Evolutionary conservation across 2,329 filamentous ascomycete genomes (phyloP), one percentile per base, ranked within the genome.

Genomic region (Trichoderma sp.): DNA sequence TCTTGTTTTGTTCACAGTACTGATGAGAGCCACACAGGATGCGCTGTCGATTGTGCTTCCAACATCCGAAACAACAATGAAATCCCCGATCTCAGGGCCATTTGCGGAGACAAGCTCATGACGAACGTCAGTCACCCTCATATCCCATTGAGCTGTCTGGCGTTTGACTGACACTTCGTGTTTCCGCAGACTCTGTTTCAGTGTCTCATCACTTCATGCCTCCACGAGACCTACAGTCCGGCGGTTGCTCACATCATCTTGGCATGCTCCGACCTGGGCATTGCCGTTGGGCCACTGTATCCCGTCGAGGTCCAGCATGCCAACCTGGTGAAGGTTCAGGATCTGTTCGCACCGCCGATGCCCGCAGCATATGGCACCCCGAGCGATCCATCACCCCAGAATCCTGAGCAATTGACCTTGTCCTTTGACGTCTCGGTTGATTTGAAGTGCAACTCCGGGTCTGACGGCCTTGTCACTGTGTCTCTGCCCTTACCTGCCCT

Each of bases 191-290:
- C 71, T 41, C 66, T 76, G 15, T 77, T 76, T 43, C 68, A 72
- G 41, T 77, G 76, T 55, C 67, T 77, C 56, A 66, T 72, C 50
- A 69, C 64, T 39, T 69, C 70, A 14, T 77, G 75, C 54, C 63
- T 67, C n/a, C 30, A 67, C 26, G 41, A 69, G 26, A 61, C 67
- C n/a, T 77, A 77, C 41, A 74, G 73, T 17, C 65, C 68, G 43
- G 74, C 75, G 3, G 65, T 77, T n/a, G 67, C 69, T 21, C 58
- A 72, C 45, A 67, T 70, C 21, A 68, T 75, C 50, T 66, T 69
- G 19, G 64, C 70, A 48, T 77, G 75, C 63, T 72, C 69, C 19
- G 62, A 64, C 7, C 51, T 71, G 39, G 74, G 74, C 39, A 68
- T 69, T 52, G 56, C 65, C 51, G 73, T 77, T 43, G 69, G 69